Percentiles rank a stretch among this genome's conserved stretches.
These are phyloP conservation scores for Boechera retrofracta DNA, from an alignment of 345 rosid genomes.

Conservation along the genomic window DNA sequence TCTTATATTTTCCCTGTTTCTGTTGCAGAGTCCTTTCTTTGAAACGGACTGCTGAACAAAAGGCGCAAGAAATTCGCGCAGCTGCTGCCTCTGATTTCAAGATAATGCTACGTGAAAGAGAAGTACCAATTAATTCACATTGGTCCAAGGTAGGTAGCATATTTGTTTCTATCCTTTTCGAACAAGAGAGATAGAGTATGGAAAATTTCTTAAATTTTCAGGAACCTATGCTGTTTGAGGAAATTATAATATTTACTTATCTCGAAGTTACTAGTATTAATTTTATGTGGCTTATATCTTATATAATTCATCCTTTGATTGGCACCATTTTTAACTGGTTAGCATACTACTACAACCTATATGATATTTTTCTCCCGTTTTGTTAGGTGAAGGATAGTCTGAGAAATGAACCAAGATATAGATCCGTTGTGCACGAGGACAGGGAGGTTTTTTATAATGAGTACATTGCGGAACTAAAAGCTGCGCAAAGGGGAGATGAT, in stretches of 20 bases:
- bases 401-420: conserved; percentile 88
- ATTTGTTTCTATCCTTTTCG: conserved; percentile 16
- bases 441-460: conserved; percentile 83
- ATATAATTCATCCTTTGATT: background rate
- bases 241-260: conserved; percentile 8
- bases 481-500: conserved; percentile 66
- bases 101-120: conserved; percentile 81
- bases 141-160: conserved; percentile 85
- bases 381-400: conserved; percentile 82
- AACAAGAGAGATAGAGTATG: conserved; percentile 20
- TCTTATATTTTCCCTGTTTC: conserved; percentile 25
- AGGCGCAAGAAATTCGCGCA: conserved; percentile 73
- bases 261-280: background rate
- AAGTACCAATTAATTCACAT: conserved; percentile 66
- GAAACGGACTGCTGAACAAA: conserved; percentile 78
- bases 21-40: conserved; percentile 70
- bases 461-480: conserved; percentile 76
- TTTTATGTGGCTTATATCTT: background rate
- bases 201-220: background rate
- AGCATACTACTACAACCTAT: conserved; percentile 13
- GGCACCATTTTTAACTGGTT: conserved; percentile 1
- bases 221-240: conserved; percentile 17
- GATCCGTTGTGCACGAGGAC: conserved; percentile 74
- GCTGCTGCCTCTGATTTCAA: conserved; percentile 77
- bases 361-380: conserved; percentile 21